Conservation (phyloP, 257 asterid genomes). For the Phtheirospermum japonicum region DNA sequence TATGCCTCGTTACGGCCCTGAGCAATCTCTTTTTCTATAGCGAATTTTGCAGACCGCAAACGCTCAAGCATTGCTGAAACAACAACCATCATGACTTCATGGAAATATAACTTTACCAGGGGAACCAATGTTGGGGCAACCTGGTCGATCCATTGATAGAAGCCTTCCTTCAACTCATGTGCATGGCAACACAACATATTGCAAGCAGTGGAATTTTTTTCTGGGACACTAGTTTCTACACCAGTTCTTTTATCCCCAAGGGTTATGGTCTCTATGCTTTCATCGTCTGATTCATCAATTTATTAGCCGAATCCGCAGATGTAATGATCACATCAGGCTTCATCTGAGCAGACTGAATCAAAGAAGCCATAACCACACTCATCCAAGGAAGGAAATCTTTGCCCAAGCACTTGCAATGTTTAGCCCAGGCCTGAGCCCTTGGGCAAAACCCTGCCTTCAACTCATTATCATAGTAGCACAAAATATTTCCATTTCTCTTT, state of each 20-base stretch:
- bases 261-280: constrained; percentile 95
- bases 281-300: constrained; percentile 81
- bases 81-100: constrained; percentile 96
- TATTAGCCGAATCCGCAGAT: constrained; percentile 81
- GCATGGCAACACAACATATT: constrained; percentile 99
- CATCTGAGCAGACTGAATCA: constrained; percentile 90
- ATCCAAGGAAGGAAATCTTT: constrained; percentile 95
- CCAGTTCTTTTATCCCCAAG: constrained; percentile 97
- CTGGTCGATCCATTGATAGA: constrained; percentile 97
- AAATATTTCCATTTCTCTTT: too few relatives aligned
- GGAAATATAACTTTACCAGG: constrained; percentile 87
- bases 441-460: too few relatives aligned
- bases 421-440: constrained; percentile 99
- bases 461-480: too few relatives aligned
- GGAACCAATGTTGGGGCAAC: constrained; percentile 96
- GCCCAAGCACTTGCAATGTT: constrained; percentile 95
- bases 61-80: constrained; percentile 99
- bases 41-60: constrained; percentile 84
- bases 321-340: constrained; percentile 90
- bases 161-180: constrained; percentile 95
- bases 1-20: constrained; percentile 83
- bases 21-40: constrained; percentile 91
- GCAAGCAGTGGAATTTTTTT: constrained; percentile 98
- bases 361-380: constrained; percentile 91
- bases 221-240: constrained; percentile 89